Evolutionary conservation across 176 grass and related monocot species (phyloP), one percentile per base, ranked within the genome.

Genomic region (Panicum miliaceum): DNA sequence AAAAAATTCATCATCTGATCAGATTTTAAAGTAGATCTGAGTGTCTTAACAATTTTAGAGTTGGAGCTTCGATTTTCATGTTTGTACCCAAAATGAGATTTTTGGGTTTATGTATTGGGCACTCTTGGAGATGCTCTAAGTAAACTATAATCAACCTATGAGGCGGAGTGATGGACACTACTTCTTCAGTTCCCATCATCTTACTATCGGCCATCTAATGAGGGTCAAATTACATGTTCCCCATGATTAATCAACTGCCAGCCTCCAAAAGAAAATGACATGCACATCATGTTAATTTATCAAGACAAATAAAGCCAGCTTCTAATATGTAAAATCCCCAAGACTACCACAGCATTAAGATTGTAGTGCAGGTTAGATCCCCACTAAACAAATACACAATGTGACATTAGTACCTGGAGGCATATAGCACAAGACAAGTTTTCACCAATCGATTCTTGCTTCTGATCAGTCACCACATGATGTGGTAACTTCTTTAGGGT

Each of bases 341-440:
- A 75, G 19, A 56, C 3, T 14, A 12, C 34, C 50, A 67, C 36
- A 57, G 9, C 5, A 9, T 37, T 45, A 45, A 25, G 26, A 73
- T 66, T 73, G 37, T 10, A 27, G 23, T 45, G 13, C 48, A 56
- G 52, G 36, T 40, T 41, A 78, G 3, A 46, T 20, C 40, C 64
- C 1, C 15, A 50, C 45, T 26, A 72, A 77, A 72, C 11, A 74
- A 50, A 46, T 41, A 74, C 57, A 9, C 59, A 23, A 54, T 64
- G 34, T 34, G 16, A 22, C 41, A 58, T 34, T 56, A 9, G 6
- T 91, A 93, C 94, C 94, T 93, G 94, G 36, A 97, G 74, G 76
- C 94, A 97, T 84, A 97, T 90, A 46, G 94, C 59, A 68, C 94
- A 97, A 81, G 85, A 88, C 75, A 88, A 22, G 32, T 74, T 84